Percentiles rank a stretch among this genome's conserved stretches.
Evolutionary conservation across 352 stramenopile genomes (phyloP).

Genomic region (Pythium aquatile): DNA sequence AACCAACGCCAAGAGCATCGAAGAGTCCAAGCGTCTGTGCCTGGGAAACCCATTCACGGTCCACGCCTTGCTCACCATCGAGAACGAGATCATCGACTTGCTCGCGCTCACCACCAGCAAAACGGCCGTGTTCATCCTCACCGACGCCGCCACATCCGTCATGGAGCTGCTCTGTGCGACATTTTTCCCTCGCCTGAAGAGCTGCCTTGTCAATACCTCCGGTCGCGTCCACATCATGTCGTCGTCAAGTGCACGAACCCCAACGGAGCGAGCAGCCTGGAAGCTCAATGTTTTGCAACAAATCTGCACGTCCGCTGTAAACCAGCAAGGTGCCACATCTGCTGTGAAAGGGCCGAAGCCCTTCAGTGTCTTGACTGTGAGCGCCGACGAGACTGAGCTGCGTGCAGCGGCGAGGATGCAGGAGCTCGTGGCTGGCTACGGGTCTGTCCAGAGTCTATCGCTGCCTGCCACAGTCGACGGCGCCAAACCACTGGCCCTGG

Average conservation of each 20-base stretch:
- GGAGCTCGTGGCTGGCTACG: constrained; percentile 11
- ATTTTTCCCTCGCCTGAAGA: constrained; percentile 26
- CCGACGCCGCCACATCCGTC: neutral
- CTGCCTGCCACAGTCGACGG: constrained; percentile 7
- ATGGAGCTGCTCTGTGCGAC: constrained; percentile 16
- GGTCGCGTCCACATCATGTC: constrained; percentile 13
- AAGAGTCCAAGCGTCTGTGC: constrained; percentile 11
- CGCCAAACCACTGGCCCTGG: constrained; percentile 16
- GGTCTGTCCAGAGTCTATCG: constrained; percentile 14
- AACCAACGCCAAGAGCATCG: constrained; percentile 8
- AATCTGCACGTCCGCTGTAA: constrained; percentile 16
- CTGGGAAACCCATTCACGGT: constrained; percentile 22
- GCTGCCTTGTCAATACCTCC: constrained; percentile 8
- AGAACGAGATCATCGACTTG: constrained; percentile 23
- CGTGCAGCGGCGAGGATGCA: constrained; percentile 14
- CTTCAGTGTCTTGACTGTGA: constrained; percentile 21
- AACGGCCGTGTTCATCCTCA: constrained; percentile 21
- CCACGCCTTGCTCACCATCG: constrained; percentile 21
- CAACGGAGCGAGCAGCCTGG: constrained; percentile 9
- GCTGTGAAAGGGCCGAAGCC: neutral
- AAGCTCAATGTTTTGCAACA: constrained; percentile 19
- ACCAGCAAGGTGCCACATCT: neutral
- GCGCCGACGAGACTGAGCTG: constrained; percentile 16
- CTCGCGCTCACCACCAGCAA: constrained; percentile 11
- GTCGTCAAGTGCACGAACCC: neutral